These are phyloP conservation scores for Acanthamoeba culbertsoni DNA, from an alignment of 208 protist species.

Conservation along the genomic window DNA sequence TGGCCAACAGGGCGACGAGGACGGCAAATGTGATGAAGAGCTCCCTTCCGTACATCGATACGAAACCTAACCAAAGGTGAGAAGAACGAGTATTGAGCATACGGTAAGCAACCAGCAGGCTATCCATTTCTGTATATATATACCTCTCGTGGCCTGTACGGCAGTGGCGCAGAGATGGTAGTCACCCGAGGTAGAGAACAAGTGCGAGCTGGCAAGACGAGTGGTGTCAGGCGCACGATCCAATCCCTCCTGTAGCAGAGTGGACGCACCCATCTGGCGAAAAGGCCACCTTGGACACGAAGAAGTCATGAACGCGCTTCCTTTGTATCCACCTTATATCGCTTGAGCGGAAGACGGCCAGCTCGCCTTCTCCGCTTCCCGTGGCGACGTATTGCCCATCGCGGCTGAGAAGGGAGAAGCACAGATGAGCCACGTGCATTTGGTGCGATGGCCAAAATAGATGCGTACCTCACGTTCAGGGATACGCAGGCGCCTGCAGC, in stretches of 20 bases:
- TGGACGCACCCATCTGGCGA: not conserved
- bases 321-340: slow-evolving; percentile 45
- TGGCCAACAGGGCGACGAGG: slow-evolving; percentile 15
- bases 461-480: slow-evolving; percentile 9
- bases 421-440: not conserved
- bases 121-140: not conserved
- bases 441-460: too few relatives aligned
- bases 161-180: slow-evolving; percentile 7
- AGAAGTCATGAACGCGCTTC: slow-evolving; percentile 44
- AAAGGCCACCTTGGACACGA: slow-evolving; percentile 55
- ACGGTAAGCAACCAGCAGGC: too few relatives aligned
- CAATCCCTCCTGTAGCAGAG: too few relatives aligned
- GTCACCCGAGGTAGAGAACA: slow-evolving; percentile 50
- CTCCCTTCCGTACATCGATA: slow-evolving; percentile 38
- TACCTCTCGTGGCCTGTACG: slow-evolving; percentile 10
- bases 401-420: not conserved
- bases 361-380: slow-evolving; percentile 46
- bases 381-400: slow-evolving; percentile 38
- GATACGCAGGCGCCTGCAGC: not conserved
- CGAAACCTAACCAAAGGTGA: not conserved
- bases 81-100: not conserved
- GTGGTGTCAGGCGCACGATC: too few relatives aligned
- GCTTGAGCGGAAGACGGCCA: slow-evolving; percentile 42
- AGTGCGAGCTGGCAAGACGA: not conserved
- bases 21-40: slow-evolving; percentile 15